Base-by-base conservation (phyloP, 2,329 filamentous ascomycete species). In the Fusarium pseudograminearum region DNA sequence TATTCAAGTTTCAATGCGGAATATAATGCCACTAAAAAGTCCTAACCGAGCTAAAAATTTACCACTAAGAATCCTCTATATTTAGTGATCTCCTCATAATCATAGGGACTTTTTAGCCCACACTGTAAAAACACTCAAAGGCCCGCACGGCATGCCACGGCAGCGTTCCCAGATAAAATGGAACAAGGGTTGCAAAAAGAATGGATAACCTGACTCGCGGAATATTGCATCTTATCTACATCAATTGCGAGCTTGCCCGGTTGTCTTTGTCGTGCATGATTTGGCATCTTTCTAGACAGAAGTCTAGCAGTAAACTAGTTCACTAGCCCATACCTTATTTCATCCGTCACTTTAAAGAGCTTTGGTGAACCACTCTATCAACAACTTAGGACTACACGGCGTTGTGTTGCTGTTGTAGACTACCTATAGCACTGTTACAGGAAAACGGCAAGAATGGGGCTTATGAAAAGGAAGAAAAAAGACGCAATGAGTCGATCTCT, bases 71-170 rank as follows among this genome's bases (percentile, higher is more conserved):
- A 0, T n/a, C 11, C 11, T 3, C 28, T 30, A 30, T 30, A 0
- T 30, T 30, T 30, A 30, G 0, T 0, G 28, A 0, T 30, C 10
- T 30, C 0, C 11, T 30, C 4, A 30, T 30, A 12, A 30, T 30
- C 28, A 0, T 12, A 30, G 0, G 11, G 10, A 30, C 28, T 0
- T 30, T 30, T 30, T 0, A 12, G 5, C 26, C 26, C 26, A 28
- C 11, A 30, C 28, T 30, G 28, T 0, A 30, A 30, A 30, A 30
- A 5, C 28, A 22, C 36, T 40, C 36, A 24, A 16, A 10, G 22
- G n/a, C 22, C 20, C 40, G 5, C 22, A 16, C 1, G 11, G 28
- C 26, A 12, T 14, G n/a, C 0, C 11, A 40, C 36, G 12, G 18
- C 24, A 10, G 40, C 14, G 15, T 20, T 24, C 12, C 12, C 7